phyloP scores from a whole-genome alignment of 768 basidiomycete genomes.

The Calocera viscosa region DNA sequence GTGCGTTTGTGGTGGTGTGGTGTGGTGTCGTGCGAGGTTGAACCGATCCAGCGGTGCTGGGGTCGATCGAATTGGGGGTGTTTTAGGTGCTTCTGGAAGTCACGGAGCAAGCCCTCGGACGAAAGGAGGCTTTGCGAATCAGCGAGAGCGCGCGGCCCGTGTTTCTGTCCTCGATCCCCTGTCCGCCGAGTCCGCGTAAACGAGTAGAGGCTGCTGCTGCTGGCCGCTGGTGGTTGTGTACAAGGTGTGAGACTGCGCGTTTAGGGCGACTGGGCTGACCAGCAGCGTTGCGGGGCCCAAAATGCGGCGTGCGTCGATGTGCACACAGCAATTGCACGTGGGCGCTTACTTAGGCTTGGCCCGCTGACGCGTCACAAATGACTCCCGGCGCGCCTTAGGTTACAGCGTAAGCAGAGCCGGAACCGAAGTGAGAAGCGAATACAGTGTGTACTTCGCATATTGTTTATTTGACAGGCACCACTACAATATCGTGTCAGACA shows the following conservation, averaged over 20 bases:
- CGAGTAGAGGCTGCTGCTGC: background rate
- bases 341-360: constrained; percentile 4
- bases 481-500: no score
- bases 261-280: background rate
- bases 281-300: background rate
- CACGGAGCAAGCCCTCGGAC: background rate
- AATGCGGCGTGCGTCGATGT: background rate
- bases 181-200: background rate
- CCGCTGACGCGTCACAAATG: constrained; percentile 2
- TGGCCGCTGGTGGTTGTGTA: background rate
- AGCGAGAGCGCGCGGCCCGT: background rate
- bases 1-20: background rate
- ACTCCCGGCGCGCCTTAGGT: background rate
- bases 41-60: background rate
- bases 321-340: constrained; percentile 3
- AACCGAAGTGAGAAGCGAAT: background rate
- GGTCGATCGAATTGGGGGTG: background rate
- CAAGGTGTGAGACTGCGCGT: background rate
- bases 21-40: background rate
- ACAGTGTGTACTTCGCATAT: no score
- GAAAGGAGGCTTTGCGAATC: constrained; percentile 4
- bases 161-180: background rate
- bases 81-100: background rate
- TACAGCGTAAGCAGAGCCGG: background rate
- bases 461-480: no score